These are phyloP conservation scores for Dictyostelium intermedium DNA, from an alignment of 78 protist genomes.

Conservation along the genomic window DNA sequence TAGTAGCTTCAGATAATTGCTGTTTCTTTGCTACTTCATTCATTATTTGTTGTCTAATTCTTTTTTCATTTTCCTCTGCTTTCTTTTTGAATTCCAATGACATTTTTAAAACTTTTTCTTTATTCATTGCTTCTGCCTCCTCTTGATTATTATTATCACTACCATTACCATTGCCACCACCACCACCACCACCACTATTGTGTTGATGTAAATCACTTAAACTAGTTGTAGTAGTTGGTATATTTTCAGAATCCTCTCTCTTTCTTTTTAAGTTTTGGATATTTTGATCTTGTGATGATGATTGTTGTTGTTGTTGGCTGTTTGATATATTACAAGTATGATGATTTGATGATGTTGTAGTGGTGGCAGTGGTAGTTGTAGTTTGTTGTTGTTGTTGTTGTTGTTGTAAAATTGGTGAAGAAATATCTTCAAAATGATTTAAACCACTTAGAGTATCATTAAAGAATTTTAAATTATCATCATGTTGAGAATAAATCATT, in stretches of 20 bases:
- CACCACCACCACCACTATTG: not conserved
- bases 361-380: not conserved
- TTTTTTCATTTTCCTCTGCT: slow-evolving; percentile 1
- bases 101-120: not conserved
- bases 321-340: slow-evolving; percentile 18
- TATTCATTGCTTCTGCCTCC: not conserved
- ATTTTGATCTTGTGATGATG: not conserved
- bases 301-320: not conserved
- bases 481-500: slow-evolving; percentile 37
- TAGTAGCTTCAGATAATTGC: not conserved
- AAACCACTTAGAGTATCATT: not conserved
- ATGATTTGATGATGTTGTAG: not conserved
- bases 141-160: not conserved
- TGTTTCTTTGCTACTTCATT: not conserved
- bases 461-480: slow-evolving; percentile 28
- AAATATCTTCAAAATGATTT: slow-evolving; percentile 14
- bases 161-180: no score
- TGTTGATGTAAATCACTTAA: not conserved
- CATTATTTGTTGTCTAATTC: not conserved
- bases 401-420: not conserved
- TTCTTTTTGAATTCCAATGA: not conserved
- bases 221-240: not conserved
- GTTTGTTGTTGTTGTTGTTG: not conserved
- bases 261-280: not conserved
- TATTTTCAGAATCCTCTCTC: not conserved